Conservation (phyloP, 2,329 filamentous ascomycete species). For the Myriosclerotinia duriaeana region DNA sequence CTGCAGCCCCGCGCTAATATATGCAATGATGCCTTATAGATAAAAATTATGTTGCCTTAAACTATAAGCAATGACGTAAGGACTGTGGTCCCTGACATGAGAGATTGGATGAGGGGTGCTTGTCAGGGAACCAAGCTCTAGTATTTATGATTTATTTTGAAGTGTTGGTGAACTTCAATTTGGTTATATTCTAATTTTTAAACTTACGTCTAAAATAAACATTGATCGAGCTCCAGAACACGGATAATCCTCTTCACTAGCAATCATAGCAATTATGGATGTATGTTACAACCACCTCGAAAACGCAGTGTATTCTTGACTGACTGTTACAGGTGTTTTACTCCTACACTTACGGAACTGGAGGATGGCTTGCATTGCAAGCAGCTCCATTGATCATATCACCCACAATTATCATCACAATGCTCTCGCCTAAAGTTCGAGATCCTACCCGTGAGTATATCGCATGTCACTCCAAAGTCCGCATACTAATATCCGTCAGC, state of each 20-base stretch:
- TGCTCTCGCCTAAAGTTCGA: constrained; percentile 58
- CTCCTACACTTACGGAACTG: constrained; percentile 52
- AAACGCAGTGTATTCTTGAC: background rate
- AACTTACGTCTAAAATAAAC: background rate
- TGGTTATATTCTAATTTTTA: background rate
- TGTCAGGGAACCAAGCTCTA: background rate
- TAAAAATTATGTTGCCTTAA: background rate
- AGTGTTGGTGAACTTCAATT: background rate
- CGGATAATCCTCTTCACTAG: background rate
- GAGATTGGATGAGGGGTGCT: background rate
- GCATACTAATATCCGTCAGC: constrained; percentile 42
- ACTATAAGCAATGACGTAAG: background rate
- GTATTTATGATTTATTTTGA: background rate
- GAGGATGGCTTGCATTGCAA: constrained; percentile 51
- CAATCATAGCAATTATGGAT: constrained; percentile 4
- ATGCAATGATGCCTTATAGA: background rate
- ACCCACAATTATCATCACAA: constrained; percentile 59
- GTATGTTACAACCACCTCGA: background rate
- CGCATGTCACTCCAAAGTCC: constrained; percentile 20
- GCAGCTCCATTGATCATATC: constrained; percentile 53
- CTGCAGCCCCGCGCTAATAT: constrained; percentile 10
- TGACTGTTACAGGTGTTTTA: constrained; percentile 47
- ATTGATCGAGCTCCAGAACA: background rate
- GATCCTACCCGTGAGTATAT: constrained; percentile 50
- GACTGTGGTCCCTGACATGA: background rate